Conservation (phyloP, 2,329 filamentous ascomycete genomes). For the Cyclaneusma minus region DNA sequence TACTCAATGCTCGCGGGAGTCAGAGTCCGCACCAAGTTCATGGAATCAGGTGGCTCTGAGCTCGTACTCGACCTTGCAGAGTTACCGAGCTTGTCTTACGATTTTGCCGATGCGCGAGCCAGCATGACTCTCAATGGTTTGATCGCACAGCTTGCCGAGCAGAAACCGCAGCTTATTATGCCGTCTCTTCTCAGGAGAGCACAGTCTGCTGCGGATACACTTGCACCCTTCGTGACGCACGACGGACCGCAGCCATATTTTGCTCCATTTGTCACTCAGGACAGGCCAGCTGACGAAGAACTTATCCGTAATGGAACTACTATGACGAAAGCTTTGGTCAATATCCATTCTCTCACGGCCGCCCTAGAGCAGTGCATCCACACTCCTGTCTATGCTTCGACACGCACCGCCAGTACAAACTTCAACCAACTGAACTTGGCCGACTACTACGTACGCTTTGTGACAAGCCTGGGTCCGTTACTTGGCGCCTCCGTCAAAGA, state of each 20-base stretch:
- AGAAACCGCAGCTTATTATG: slow-evolving; percentile 64
- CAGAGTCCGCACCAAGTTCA: slow-evolving; percentile 36
- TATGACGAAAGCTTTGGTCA: slow-evolving; percentile 63
- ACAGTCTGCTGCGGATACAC: slow-evolving; percentile 49
- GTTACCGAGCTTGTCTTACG: slow-evolving; percentile 62
- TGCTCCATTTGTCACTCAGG: slow-evolving; percentile 41
- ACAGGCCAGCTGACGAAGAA: slow-evolving; percentile 20
- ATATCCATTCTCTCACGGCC: slow-evolving; percentile 60
- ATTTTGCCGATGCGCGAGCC: slow-evolving; percentile 51
- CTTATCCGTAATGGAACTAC: slow-evolving; percentile 63
- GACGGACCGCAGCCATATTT: slow-evolving; percentile 48
- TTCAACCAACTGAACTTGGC: slow-evolving; percentile 69
- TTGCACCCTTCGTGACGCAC: slow-evolving; percentile 48
- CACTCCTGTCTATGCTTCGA: slow-evolving; percentile 39
- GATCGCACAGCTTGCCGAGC: slow-evolving; percentile 64
- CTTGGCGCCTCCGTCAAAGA: slow-evolving; percentile 74
- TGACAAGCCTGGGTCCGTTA: slow-evolving; percentile 61
- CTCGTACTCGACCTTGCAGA: slow-evolving; percentile 71
- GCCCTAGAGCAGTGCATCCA: slow-evolving; percentile 63
- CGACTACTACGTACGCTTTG: slow-evolving; percentile 64
- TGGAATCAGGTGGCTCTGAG: slow-evolving; percentile 68
- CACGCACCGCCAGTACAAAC: slow-evolving; percentile 37
- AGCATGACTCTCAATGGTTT: slow-evolving; percentile 59
- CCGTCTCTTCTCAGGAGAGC: slow-evolving; percentile 67
- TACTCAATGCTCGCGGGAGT: slow-evolving; percentile 18